A percentile compares a stretch with the other conserved stretches of the same genome.
Evolutionary conservation across 1,284 basidiomycete genomes (phyloP).

Genomic region (Microbotryum silenes-acaulis): DNA sequence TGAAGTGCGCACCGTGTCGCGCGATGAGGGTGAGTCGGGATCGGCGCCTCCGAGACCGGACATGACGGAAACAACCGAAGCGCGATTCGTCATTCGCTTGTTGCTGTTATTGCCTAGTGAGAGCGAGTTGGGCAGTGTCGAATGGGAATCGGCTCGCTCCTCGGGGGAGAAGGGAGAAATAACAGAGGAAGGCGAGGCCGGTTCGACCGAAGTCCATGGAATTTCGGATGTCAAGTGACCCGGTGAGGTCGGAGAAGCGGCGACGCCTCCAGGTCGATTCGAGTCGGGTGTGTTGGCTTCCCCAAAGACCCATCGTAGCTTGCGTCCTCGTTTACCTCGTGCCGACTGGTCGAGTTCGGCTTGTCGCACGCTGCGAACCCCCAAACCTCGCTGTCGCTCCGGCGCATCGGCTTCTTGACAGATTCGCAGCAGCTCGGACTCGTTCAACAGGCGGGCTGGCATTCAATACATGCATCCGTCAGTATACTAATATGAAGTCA

Average conservation of each 20-base stretch:
- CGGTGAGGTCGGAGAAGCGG: constrained; percentile 26
- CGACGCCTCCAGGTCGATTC: constrained; percentile 5
- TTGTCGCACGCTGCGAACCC: constrained; percentile 51
- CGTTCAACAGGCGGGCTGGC: constrained; percentile 57
- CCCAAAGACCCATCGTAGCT: constrained; percentile 54
- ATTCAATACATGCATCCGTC: no score
- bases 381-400: constrained; percentile 72
- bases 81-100: constrained; percentile 69
- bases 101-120: neutral
- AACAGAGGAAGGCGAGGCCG: constrained; percentile 27
- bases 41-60: constrained; percentile 45
- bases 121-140: no score
- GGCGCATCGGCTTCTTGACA: constrained; percentile 73
- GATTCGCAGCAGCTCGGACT: constrained; percentile 71
- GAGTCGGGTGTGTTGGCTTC: constrained; percentile 39
- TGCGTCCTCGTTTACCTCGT: constrained; percentile 34
- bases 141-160: neutral
- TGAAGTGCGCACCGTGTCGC: neutral
- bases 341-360: constrained; percentile 26
- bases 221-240: constrained; percentile 32
- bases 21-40: constrained; percentile 7
- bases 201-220: constrained; percentile 31
- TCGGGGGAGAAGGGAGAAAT: constrained; percentile 15
- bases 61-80: constrained; percentile 87
- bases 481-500: no score